Conservation (phyloP, 1,284 basidiomycete species). For the Microbotryum silenes-acaulis region DNA sequence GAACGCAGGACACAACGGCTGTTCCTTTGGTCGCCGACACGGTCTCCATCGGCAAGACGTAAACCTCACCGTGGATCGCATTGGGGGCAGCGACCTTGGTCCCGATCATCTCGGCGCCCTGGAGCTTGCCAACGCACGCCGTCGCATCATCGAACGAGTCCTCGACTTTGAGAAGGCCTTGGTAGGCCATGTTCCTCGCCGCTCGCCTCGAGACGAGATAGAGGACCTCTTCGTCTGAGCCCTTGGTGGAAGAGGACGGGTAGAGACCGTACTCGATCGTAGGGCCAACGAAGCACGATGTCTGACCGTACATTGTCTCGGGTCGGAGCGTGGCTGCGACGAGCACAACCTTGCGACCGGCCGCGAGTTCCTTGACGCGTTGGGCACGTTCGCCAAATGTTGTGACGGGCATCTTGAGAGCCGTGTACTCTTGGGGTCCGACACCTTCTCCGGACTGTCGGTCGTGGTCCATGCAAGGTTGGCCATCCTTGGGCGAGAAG, state of each 20-base stretch:
- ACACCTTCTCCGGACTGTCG: constrained; percentile 89
- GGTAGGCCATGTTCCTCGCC: constrained; percentile 96
- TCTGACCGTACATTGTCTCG: constrained; percentile 99
- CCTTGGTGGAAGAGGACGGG: constrained; percentile 47
- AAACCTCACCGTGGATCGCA: constrained; percentile 71
- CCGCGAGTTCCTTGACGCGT: constrained; percentile 55
- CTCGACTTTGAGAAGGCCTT: constrained; percentile 62
- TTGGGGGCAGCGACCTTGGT: constrained; percentile 87
- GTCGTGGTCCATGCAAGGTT: constrained; percentile 99
- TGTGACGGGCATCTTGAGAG: constrained; percentile 86
- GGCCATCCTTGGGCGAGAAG: constrained; percentile 98
- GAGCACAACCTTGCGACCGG: constrained; percentile 75
- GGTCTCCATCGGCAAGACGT: constrained; percentile 96
- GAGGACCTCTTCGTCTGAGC: constrained; percentile 65
- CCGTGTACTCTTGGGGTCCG: constrained; percentile 94
- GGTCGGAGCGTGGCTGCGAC: constrained; percentile 93
- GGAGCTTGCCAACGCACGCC: constrained; percentile 55
- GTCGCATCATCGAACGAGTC: constrained; percentile 61
- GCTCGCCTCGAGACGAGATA: constrained; percentile 85
- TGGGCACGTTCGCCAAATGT: constrained; percentile 59
- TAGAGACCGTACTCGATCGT: constrained; percentile 88
- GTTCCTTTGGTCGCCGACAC: constrained; percentile 96
- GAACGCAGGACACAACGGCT: constrained; percentile 95
- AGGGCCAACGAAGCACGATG: constrained; percentile 93
- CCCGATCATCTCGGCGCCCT: constrained; percentile 74